Base-by-base conservation (phyloP, 768 basidiomycete genomes). In the Boletus vinaceobasis region DNA sequence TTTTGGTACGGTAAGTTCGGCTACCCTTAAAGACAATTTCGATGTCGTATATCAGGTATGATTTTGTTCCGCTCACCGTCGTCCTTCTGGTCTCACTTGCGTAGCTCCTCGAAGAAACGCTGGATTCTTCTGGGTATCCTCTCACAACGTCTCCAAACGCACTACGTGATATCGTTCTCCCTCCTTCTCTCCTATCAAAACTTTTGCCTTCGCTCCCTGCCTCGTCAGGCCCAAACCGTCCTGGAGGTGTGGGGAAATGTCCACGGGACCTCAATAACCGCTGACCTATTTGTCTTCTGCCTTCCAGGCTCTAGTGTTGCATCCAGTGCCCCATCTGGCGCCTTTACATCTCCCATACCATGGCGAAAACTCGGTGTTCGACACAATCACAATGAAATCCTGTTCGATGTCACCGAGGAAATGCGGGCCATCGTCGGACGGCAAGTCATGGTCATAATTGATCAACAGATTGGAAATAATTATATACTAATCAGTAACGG, bases 11-110 rank as follows among this genome's bases (percentile, higher is more conserved):
- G 77, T 95, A 23, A 90, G 88, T 32, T 83, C 89, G 26, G 79
- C 82, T 6, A 86, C 83, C 3, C 73, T 98, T 60, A 90, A 85
- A 62, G 93, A 97, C 56, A 91, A 96, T 69, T 96, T 97, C 70
- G 95, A 98, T 65, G 83, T 92, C 26, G 93, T 97, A 7, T 96
- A 98, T 65, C 94, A 96, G 78, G 93, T 90, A 58, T 26, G 80
- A 57, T 5, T 26, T 31, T 23, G 7, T 33, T 44, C 21, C 32
- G 0, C 32, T 40, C 36, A 5, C 7, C 3, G 7, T 35, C 37
- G 15, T 48, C n/a, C 17, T 15, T 42, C 31, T 1, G 14, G 19
- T 52, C 52, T 58, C 39, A 52, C 46, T 52, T 52, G 43, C 31
- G 11, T 60, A 95, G 90, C 82, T 98, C 17, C 79, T 97, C 31